Evolutionary conservation across 345 rosid genomes (phyloP), one percentile per base, ranked within the genome.

Genomic region (Lepidium sativum): DNA sequence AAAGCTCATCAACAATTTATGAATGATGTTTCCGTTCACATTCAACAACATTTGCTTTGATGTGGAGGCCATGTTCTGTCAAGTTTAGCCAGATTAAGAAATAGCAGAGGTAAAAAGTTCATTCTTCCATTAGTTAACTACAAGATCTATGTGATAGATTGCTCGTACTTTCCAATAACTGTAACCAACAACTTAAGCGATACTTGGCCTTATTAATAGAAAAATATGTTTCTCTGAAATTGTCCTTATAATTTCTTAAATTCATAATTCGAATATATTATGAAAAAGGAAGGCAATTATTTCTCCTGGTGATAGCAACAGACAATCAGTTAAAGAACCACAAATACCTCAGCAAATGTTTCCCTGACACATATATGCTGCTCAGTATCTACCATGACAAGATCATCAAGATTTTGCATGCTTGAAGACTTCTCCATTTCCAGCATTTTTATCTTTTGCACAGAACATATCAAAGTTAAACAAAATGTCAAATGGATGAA

Each of bases 341-440:
- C 47, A 65, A 1, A 32, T 85, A 91, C 98, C 96, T 85, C 90
- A 65, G 79, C 88, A 75, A 81, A 43, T 66, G 83, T 84, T 78
- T 82, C 83, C 58, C 42, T 75, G 9, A 82, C 88, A 75, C 77
- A 76, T 57, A 68, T 60, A 45, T 68, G 80, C 69, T 83, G 85
- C 79, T 86, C 83, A 11, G 84, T 79, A 34, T 86, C 86, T 56
- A 78, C 63, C 40, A 78, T 79, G 53, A 73, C 83, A 43, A 80
- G 65, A 69, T 63, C 78, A 47, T 88, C 80, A 54, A 84, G 83
- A 82, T 80, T 84, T 74, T 83, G 82, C 65, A 81, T 86, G 81
- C 78, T 84, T 63, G 89, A 81, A 62, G 81, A 75, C 70, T 83
- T 82, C 68, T 86, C 92, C 67, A 70, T 64, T 77, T 91, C 95